Evolutionary conservation across 202 grass and related monocot genomes (phyloP).

Genomic region (Panicum virgatum): DNA sequence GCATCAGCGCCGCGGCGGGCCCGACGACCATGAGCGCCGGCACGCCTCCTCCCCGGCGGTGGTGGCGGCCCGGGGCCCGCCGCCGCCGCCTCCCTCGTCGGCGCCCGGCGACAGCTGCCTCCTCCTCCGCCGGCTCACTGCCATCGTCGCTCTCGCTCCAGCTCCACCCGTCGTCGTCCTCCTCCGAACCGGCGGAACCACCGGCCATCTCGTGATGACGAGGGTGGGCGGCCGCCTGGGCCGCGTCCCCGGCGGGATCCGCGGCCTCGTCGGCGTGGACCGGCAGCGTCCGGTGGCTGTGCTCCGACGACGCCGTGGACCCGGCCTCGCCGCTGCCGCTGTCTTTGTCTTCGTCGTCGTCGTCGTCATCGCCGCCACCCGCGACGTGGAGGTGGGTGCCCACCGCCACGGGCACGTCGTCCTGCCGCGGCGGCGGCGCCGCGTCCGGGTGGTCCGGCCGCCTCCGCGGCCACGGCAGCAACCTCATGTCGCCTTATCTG

Average conservation of each 20-base stretch:
- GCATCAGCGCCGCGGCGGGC: conserved; percentile 33
- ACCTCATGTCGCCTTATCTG: not conserved
- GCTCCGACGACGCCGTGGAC: conserved; percentile 27
- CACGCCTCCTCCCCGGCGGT: no score
- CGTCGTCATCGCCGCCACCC: not conserved
- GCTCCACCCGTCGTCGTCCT: not conserved
- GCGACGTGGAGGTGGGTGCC: conserved; percentile 18
- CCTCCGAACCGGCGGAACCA: not conserved
- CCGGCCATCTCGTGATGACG: not conserved
- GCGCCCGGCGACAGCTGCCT: not conserved
- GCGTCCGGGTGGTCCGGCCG: not conserved
- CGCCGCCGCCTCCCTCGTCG: not conserved
- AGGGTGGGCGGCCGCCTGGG: not conserved
- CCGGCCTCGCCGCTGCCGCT: not conserved
- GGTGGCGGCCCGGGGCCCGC: not conserved
- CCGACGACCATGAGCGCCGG: conserved; percentile 5
- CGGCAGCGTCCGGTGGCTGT: not conserved
- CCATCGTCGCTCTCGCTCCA: not conserved
- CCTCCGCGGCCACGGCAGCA: conserved; percentile 3
- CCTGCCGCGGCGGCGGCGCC: not conserved
- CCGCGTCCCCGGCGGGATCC: not conserved
- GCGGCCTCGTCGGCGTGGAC: conserved; percentile 2
- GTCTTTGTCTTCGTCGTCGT: not conserved
- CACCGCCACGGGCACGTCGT: not conserved
- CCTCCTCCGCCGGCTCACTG: no score